phyloP scores from a whole-genome alignment of 1,139 yeast genomes.

The Taiozyma sp. region DNA sequence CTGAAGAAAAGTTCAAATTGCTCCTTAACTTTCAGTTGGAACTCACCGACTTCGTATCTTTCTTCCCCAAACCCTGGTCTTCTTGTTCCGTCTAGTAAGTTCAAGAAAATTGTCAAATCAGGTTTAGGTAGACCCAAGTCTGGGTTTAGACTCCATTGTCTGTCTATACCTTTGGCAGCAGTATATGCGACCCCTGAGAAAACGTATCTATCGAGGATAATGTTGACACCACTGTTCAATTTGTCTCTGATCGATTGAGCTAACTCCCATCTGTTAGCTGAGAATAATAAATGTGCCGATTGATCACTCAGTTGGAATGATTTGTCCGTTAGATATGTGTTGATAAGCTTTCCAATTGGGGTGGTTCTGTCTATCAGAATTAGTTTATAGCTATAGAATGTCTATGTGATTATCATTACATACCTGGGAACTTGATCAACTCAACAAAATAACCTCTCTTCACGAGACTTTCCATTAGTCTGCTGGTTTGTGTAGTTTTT shows the following conservation, averaged over 20 bases:
- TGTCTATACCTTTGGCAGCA: conserved; percentile 71
- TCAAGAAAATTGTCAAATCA: conserved; percentile 75
- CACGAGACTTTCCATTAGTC: conserved; percentile 37
- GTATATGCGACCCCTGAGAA: conserved; percentile 94
- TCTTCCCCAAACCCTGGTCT: conserved; percentile 92
- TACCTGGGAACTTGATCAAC: conserved; percentile 67
- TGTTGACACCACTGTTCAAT: conserved; percentile 49
- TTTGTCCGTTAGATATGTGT: conserved; percentile 59
- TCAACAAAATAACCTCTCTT: conserved; percentile 31
- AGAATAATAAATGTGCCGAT: conserved; percentile 80
- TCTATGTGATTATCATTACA: conserved; percentile 2
- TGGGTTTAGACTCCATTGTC: conserved; percentile 75
- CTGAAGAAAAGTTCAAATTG: conserved; percentile 50
- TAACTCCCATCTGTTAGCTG: conserved; percentile 94
- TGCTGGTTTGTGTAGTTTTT: conserved; percentile 79
- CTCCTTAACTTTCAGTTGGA: conserved; percentile 64
- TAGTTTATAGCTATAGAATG: neutral
- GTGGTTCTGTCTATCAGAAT: conserved; percentile 63
- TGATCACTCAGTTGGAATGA: conserved; percentile 56
- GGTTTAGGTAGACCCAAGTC: conserved; percentile 88
- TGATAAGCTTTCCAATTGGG: conserved; percentile 71
- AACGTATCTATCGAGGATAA: conserved; percentile 81
- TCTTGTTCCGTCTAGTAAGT: conserved; percentile 45
- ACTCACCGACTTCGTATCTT: conserved; percentile 71
- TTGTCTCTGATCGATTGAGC: conserved; percentile 41